Conservation (phyloP, 257 asterid genomes). For the Orobanche coerulescens region DNA sequence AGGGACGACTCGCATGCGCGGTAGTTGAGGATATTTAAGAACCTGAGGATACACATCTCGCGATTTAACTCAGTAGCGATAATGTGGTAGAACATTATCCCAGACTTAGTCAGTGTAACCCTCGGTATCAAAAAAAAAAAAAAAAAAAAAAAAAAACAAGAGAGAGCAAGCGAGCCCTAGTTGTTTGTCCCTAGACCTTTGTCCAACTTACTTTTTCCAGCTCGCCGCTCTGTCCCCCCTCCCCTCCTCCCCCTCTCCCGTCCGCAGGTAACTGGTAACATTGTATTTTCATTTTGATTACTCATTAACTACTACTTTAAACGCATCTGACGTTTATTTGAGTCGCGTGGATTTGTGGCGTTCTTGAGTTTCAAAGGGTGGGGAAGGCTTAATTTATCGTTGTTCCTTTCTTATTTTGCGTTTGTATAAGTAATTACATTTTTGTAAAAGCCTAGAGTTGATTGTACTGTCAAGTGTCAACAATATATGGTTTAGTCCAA, state of each 20-base stretch:
- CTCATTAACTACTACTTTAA: not conserved
- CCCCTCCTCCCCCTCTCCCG: too few species aligned
- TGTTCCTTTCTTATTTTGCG: too few species aligned
- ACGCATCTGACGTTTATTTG: not conserved
- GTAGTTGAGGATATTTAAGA: too few species aligned
- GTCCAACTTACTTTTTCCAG: slow-evolving; percentile 15
- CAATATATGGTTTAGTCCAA: not conserved
- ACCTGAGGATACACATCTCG: too few species aligned
- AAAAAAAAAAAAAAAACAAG: not conserved
- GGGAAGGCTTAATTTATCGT: not conserved
- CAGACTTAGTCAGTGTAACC: too few species aligned
- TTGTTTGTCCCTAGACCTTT: slow-evolving; percentile 7
- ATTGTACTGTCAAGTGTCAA: not conserved
- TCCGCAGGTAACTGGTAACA: too few species aligned
- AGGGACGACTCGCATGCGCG: too few species aligned
- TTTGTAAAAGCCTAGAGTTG: not conserved
- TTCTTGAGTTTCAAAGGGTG: slow-evolving; percentile 9
- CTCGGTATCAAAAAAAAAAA: too few species aligned
- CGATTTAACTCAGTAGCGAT: too few species aligned
- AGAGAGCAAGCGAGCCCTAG: slow-evolving; percentile 28
- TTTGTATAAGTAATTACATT: not conserved
- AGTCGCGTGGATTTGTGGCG: slow-evolving; percentile 13
- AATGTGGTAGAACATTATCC: too few species aligned
- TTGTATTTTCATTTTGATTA: not conserved
- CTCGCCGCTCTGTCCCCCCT: slow-evolving; percentile 24